Evolutionary conservation across 2,329 filamentous ascomycete genomes (phyloP).

Genomic region (Fusarium burgessii): DNA sequence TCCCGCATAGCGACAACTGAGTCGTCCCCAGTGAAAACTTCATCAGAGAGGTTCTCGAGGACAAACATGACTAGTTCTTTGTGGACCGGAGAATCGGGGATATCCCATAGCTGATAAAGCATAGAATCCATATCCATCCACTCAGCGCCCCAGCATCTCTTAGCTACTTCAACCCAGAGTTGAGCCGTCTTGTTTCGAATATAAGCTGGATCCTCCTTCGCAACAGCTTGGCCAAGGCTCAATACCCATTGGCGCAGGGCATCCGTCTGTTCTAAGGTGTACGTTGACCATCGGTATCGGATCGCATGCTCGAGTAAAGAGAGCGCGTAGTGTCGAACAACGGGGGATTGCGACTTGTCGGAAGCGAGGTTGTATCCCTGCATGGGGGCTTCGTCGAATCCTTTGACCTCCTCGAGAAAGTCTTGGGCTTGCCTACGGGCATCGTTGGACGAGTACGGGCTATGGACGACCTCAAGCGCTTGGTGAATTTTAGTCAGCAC

Average conservation of each 20-base stretch:
- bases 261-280: conserved; percentile 74
- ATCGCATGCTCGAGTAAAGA: conserved; percentile 92
- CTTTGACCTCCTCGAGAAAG: conserved; percentile 89
- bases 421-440: conserved; percentile 83
- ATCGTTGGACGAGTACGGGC: conserved; percentile 82
- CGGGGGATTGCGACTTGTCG: conserved; percentile 78
- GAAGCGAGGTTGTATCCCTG: conserved; percentile 87
- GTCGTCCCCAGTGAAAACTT: conserved; percentile 93
- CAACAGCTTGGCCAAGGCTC: conserved; percentile 78
- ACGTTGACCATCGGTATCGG: conserved; percentile 84
- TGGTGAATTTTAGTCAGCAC: conserved; percentile 78
- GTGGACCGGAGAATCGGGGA: conserved; percentile 69
- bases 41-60: conserved; percentile 91
- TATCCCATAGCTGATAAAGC: conserved; percentile 85
- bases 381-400: conserved; percentile 80
- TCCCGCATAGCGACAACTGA: conserved; percentile 85
- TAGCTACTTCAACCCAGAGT: conserved; percentile 94
- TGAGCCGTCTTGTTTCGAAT: conserved; percentile 94
- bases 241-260: conserved; percentile 82
- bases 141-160: conserved; percentile 89
- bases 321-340: conserved; percentile 93
- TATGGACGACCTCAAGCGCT: conserved; percentile 90
- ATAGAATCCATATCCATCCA: conserved; percentile 96
- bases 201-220: conserved; percentile 80
- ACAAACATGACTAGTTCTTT: conserved; percentile 91